Evolutionary conservation across 2,329 filamentous ascomycete species (phyloP), one percentile per base, ranked within the genome.

Genomic region (Tolypocladium ovalisporum): DNA sequence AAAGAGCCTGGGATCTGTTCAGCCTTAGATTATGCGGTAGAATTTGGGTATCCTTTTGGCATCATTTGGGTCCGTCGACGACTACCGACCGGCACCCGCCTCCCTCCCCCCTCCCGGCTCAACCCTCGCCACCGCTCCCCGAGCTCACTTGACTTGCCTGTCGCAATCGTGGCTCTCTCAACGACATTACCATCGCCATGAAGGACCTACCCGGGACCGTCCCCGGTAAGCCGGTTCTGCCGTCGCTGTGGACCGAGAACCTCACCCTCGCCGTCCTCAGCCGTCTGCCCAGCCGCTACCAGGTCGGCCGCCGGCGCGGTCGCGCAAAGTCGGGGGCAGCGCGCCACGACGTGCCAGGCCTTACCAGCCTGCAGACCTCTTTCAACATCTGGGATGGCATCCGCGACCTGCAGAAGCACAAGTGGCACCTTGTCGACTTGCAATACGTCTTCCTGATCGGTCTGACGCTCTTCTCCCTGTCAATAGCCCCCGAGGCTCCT

Each of bases 381-480:
- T 89, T 91, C 72, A 91, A 88, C 63, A 86, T 90, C 6, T 78
- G 82, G 66, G 87, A 95, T 67, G 91, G 90, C 15, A 73, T 97
- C 60, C 82, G 84, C 60, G 83, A 87, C 40, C 77, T 97, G 61
- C 86, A 87, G 65, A 82, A 82, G 59, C 90, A 94, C 69, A 84
- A 84, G 62, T 97, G 90, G 89, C 87, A 82, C 55, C 76, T 86
- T 55, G 88, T 91, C 70, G 93, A 97, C 72, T 81, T 88, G 44
- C 92, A 97, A 74, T 95, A 97, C 71, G 71, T 90, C 54, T 76
- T 93, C 58, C 75, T 96, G 34, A 82, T 85, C 59, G 80, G 87
- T 56, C 73, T 96, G 54, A 85, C 84, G 64, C 83, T 96, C 64
- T 96, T 96, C 75, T 90, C 87, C 56, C 79, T 97, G 60, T 88